phyloP scores from a whole-genome alignment of 1,284 basidiomycete genomes.

The Microbotryomycetes sp. region DNA sequence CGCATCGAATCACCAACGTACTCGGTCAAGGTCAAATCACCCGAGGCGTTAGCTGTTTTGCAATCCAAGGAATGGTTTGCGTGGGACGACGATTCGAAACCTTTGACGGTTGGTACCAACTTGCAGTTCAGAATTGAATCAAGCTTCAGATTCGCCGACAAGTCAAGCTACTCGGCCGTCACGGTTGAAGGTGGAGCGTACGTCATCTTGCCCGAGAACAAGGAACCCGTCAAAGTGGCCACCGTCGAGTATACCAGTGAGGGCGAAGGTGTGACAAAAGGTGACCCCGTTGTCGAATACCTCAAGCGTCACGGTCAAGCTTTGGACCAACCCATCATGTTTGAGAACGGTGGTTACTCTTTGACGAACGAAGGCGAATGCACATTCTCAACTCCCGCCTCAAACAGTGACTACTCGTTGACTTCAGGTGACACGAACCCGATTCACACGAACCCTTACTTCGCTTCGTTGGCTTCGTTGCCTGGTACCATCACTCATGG shows the following conservation, averaged over 20 bases:
- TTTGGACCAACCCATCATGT: constrained; percentile 67
- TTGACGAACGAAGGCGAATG: constrained; percentile 51
- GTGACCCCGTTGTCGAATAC: constrained; percentile 91
- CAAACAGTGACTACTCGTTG: constrained; percentile 90
- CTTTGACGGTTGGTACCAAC: constrained; percentile 66
- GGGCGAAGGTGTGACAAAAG: constrained; percentile 63
- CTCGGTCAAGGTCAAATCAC: constrained; percentile 64
- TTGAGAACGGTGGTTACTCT: constrained; percentile 79
- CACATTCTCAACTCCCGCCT: constrained; percentile 53
- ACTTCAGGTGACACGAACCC: constrained; percentile 91
- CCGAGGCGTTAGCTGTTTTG: constrained; percentile 80
- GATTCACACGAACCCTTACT: constrained; percentile 95
- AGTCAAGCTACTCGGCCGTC: constrained; percentile 73
- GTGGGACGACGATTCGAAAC: constrained; percentile 77
- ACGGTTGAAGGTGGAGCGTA: constrained; percentile 75
- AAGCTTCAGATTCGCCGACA: constrained; percentile 84
- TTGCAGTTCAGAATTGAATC: constrained; percentile 86
- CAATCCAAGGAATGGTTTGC: constrained; percentile 97
- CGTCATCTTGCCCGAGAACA: constrained; percentile 34
- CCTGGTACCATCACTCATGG: constrained; percentile 97
- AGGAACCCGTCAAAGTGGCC: constrained; percentile 64
- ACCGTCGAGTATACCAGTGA: constrained; percentile 71
- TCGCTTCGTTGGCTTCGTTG: constrained; percentile 85
- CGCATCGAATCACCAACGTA: constrained; percentile 83
- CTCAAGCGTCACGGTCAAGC: constrained; percentile 80